These are phyloP conservation scores for Artomyces pyxidatus DNA, from an alignment of 768 basidiomycete genomes.

Conservation along the genomic window DNA sequence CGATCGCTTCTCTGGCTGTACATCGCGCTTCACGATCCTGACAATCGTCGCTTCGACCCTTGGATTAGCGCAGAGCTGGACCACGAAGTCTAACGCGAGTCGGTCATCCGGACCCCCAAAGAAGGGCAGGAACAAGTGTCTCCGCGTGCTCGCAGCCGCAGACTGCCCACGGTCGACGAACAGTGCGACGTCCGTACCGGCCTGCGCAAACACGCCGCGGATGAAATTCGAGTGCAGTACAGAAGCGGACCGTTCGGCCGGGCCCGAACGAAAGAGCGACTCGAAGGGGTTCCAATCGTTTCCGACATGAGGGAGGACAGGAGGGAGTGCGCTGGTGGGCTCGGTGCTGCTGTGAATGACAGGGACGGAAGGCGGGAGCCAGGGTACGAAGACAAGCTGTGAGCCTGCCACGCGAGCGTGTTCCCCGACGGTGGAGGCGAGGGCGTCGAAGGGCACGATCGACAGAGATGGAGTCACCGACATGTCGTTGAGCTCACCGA, in stretches of 20 bases:
- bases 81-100: conserved; percentile 74
- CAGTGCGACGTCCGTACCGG: conserved; percentile 69
- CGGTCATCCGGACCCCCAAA: conserved; percentile 94
- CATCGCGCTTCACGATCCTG: conserved; percentile 47
- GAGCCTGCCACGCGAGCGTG: conserved; percentile 51
- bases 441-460: conserved; percentile 71
- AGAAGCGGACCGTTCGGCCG: conserved; percentile 36
- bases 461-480: conserved; percentile 56
- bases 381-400: conserved; percentile 79
- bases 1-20: conserved; percentile 16
- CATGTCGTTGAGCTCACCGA: conserved; percentile 63
- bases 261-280: conserved; percentile 36
- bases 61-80: conserved; percentile 71
- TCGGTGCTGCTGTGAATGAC: conserved; percentile 1
- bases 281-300: conserved; percentile 63
- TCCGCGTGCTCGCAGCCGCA: conserved; percentile 25
- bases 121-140: conserved; percentile 83
- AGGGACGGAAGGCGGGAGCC: conserved; percentile 42
- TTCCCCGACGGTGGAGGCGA: conserved; percentile 60
- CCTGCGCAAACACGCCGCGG: conserved; percentile 67
- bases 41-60: conserved; percentile 69
- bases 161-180: conserved; percentile 62
- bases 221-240: conserved; percentile 76
- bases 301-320: conserved; percentile 10
- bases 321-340: conserved; percentile 9